These are phyloP conservation scores for Thraustotheca clavata DNA, from an alignment of 352 stramenopile species.

Conservation along the genomic window DNA sequence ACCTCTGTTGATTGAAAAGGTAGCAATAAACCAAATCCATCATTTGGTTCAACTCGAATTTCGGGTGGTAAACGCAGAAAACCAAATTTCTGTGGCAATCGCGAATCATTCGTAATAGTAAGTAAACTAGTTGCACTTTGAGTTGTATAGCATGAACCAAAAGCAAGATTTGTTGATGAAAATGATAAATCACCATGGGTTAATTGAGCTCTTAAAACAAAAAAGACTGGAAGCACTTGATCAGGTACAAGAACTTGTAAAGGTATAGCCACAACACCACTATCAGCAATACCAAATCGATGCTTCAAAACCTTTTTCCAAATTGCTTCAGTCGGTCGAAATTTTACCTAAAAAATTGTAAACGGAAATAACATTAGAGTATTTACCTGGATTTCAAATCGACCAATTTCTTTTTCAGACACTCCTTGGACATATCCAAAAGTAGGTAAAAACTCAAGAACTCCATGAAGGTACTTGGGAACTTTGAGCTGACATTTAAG, in stretches of 20 bases:
- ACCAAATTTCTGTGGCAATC: constrained; percentile 49
- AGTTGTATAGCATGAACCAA: constrained; percentile 41
- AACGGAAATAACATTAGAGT: neutral
- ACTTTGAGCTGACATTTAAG: constrained; percentile 72
- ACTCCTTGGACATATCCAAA: constrained; percentile 80
- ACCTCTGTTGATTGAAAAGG: constrained; percentile 31
- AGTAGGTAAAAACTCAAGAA: constrained; percentile 70
- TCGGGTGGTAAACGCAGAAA: constrained; percentile 52
- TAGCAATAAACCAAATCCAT: constrained; percentile 52
- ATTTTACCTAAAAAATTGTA: constrained; percentile 34
- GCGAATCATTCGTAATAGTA: constrained; percentile 36
- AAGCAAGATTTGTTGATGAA: constrained; percentile 30
- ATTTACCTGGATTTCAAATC: constrained; percentile 45
- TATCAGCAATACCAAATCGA: constrained; percentile 31
- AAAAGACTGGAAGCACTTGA: constrained; percentile 54
- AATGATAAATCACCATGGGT: constrained; percentile 28
- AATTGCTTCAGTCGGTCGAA: constrained; percentile 41
- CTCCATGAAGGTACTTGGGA: constrained; percentile 46
- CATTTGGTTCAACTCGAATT: constrained; percentile 42
- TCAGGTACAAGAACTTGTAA: constrained; percentile 50
- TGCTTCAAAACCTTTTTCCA: constrained; percentile 37
- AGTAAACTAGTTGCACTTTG: constrained; percentile 35
- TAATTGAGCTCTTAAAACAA: constrained; percentile 36
- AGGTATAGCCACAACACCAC: constrained; percentile 37
- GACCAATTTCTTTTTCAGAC: constrained; percentile 23